Conservation (phyloP, 176 grass and related monocot species). For the Aechmea fasciata region DNA sequence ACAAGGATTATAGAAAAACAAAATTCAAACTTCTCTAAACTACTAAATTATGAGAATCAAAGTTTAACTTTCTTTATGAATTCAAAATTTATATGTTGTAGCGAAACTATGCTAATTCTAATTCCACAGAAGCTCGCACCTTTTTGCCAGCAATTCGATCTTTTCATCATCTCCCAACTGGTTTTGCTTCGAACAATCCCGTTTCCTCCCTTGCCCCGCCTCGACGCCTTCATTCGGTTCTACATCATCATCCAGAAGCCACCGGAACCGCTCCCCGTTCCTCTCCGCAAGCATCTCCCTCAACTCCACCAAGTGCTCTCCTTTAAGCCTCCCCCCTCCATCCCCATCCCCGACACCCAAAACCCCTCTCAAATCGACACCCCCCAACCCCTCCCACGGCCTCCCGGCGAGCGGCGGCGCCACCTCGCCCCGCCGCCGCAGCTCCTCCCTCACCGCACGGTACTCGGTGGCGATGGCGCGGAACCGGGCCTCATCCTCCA, state of each 20-base stretch:
- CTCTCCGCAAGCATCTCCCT: conserved; percentile 62
- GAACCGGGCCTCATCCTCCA: conserved; percentile 52
- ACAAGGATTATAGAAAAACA: too few species aligned
- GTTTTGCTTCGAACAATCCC: conserved; percentile 3
- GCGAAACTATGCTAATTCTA: too few species aligned
- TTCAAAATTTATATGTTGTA: too few species aligned
- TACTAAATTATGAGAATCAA: too few species aligned
- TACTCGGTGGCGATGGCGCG: conserved; percentile 50
- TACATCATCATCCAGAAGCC: conserved; percentile 66
- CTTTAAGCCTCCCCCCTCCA: conserved; percentile 6
- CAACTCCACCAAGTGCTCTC: conserved; percentile 48
- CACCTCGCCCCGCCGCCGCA: conserved; percentile 8
- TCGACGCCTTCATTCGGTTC: conserved; percentile 24
- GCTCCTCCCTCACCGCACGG: conserved; percentile 35
- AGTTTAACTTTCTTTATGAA: too few species aligned
- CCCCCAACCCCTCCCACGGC: conserved; percentile 42
- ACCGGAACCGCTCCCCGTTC: conserved; percentile 39
- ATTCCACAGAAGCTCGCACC: conserved; percentile 28
- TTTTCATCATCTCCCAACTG: conserved; percentile 39
- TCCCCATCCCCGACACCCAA: conserved; percentile 10
- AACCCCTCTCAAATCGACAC: conserved; percentile 16
- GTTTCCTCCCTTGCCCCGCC: conserved; percentile 4
- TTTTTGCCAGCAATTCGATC: conserved; percentile 51
- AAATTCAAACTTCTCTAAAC: too few species aligned
- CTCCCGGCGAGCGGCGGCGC: conserved; percentile 8